Evolutionary conservation across 2,329 filamentous ascomycete species (phyloP).

Genomic region (Pseudogymnoascus sp.): DNA sequence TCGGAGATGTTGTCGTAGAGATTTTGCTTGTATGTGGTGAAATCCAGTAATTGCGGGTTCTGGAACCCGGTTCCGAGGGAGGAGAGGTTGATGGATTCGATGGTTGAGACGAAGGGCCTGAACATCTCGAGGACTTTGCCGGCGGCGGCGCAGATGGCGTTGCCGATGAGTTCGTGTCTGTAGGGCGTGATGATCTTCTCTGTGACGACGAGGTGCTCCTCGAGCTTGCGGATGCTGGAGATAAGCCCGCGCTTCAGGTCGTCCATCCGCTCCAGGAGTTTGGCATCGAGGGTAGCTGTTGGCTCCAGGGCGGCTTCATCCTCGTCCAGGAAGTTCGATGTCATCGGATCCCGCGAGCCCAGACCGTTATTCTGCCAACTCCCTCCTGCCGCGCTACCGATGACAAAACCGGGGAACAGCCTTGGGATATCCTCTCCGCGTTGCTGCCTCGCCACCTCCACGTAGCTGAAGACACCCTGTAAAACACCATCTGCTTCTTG

Average conservation of each 20-base stretch:
- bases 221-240: slow-evolving; percentile 78
- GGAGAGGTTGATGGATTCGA: slow-evolving; percentile 88
- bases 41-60: slow-evolving; percentile 80
- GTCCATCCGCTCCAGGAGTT: slow-evolving; percentile 75
- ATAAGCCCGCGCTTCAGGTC: slow-evolving; percentile 79
- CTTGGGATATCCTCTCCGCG: slow-evolving; percentile 87
- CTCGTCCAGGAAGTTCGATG: slow-evolving; percentile 81
- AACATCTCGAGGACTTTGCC: slow-evolving; percentile 81
- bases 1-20: slow-evolving; percentile 92
- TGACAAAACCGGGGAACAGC: slow-evolving; percentile 88
- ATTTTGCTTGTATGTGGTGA: slow-evolving; percentile 84
- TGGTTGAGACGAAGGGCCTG: slow-evolving; percentile 79
- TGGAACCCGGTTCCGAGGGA: slow-evolving; percentile 71
- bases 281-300: slow-evolving; percentile 65
- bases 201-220: slow-evolving; percentile 70
- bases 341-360: slow-evolving; percentile 61
- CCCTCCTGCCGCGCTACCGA: slow-evolving; percentile 75
- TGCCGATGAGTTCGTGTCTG: slow-evolving; percentile 73
- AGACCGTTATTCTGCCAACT: slow-evolving; percentile 76
- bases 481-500: slow-evolving; percentile 97
- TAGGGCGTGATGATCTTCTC: slow-evolving; percentile 77
- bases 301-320: slow-evolving; percentile 69
- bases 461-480: slow-evolving; percentile 89
- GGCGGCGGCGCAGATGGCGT: slow-evolving; percentile 72
- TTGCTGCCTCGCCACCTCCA: slow-evolving; percentile 90